phyloP scores from a whole-genome alignment of 2,329 filamentous ascomycete genomes.

The Lojkania enalia region DNA sequence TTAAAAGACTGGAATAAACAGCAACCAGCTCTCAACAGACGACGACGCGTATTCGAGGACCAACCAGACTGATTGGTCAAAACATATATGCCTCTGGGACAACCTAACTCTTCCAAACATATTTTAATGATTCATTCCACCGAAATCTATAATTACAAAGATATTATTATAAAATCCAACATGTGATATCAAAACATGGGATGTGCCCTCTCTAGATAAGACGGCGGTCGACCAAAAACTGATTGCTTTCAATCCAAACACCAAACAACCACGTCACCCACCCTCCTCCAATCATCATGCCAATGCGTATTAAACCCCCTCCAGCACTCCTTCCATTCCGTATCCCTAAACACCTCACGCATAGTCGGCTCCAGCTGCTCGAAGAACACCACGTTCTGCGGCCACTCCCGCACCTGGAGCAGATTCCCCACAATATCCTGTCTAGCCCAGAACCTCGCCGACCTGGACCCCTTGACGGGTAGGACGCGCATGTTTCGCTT shows the following conservation, averaged over 20 bases:
- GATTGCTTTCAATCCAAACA: conserved; percentile 42
- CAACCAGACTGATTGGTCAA: too few relatives aligned
- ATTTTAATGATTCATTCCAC: too few relatives aligned
- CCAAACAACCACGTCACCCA: conserved; percentile 67
- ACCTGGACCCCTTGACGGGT: conserved; percentile 23
- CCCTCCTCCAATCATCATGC: conserved; percentile 64
- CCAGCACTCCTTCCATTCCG: conserved; percentile 61
- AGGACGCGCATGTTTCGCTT: conserved; percentile 45
- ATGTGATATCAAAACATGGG: too few relatives aligned
- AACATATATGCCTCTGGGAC: too few relatives aligned
- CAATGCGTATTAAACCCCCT: conserved; percentile 64
- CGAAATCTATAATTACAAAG: too few relatives aligned
- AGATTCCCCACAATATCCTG: conserved; percentile 27
- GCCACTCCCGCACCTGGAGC: conserved; percentile 42
- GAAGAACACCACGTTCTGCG: conserved; percentile 58
- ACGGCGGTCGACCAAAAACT: too few relatives aligned
- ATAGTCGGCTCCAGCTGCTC: conserved; percentile 59
- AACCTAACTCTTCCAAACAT: too few relatives aligned
- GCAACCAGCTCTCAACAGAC: too few relatives aligned
- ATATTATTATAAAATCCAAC: too few relatives aligned
- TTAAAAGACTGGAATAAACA: too few relatives aligned
- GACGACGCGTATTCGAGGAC: too few relatives aligned
- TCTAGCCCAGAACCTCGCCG: conserved; percentile 26
- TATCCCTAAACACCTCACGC: conserved; percentile 46
- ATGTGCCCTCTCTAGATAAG: too few relatives aligned